A percentile compares a stretch with the other conserved stretches of the same genome.
Conservation (phyloP, 352 stramenopile species). For the Globisporangium mamillatum region DNA sequence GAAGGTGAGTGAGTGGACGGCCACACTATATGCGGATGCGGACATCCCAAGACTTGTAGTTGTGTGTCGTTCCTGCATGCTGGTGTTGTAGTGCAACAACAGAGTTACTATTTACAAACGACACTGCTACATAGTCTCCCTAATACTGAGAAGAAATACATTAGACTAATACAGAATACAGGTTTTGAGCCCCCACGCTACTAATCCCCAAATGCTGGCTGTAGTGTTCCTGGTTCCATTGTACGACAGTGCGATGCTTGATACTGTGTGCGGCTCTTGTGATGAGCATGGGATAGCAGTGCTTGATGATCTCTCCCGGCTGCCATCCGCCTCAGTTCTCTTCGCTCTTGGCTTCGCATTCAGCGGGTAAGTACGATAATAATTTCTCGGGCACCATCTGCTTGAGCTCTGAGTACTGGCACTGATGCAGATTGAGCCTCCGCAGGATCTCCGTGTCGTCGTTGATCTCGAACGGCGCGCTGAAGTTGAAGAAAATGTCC, state of each 20-base stretch:
- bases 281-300: neutral
- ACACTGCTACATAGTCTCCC: neutral
- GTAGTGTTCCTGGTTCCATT: neutral
- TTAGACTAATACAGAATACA: neutral
- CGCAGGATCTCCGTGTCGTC: constrained; percentile 97
- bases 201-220: neutral
- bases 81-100: neutral
- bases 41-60: neutral
- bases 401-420: constrained; percentile 58
- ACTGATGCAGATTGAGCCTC: constrained; percentile 89
- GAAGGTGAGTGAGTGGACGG: neutral
- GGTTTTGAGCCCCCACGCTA: neutral
- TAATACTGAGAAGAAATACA: neutral
- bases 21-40: neutral
- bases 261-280: neutral
- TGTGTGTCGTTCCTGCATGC: neutral
- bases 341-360: constrained; percentile 75
- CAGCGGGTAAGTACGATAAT: constrained; percentile 69
- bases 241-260: neutral
- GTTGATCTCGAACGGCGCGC: constrained; percentile 95
- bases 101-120: neutral
- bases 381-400: constrained; percentile 74
- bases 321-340: constrained; percentile 24
- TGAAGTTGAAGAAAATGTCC: constrained; percentile 98
- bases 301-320: neutral